A percentile compares a stretch with the other conserved stretches of the same genome.
Conservation (phyloP, 2,329 filamentous ascomycete species). For the Aspergillus sojae region DNA sequence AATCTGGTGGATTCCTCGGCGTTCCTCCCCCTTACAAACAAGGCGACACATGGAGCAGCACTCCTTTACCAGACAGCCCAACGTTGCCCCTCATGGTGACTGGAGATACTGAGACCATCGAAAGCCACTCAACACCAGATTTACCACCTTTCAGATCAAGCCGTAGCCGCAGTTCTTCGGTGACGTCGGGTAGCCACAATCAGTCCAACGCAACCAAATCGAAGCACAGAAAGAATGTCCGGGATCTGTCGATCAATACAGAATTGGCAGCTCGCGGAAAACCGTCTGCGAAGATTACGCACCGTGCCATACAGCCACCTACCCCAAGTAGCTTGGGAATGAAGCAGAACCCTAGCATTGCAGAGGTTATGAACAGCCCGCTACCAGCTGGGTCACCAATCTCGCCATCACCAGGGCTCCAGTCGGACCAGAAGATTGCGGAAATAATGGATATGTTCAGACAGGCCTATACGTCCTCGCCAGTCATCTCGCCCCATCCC, state of each 20-base stretch:
- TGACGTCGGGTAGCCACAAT: constrained; percentile 15
- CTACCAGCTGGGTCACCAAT: constrained; percentile 33
- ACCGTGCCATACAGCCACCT: constrained; percentile 40
- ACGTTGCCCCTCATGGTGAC: constrained; percentile 31
- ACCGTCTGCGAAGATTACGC: constrained; percentile 34
- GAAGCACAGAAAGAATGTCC: constrained; percentile 39
- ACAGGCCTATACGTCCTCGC: constrained; percentile 38
- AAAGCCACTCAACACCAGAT: constrained; percentile 12
- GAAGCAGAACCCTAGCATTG: constrained; percentile 40
- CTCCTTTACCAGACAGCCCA: constrained; percentile 38
- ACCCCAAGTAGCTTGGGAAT: constrained; percentile 31
- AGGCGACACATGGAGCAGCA: constrained; percentile 34
- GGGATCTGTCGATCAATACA: constrained; percentile 45
- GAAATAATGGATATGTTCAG: constrained; percentile 48
- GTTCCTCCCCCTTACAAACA: constrained; percentile 37
- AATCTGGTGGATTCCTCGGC: constrained; percentile 27
- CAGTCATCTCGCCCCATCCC: constrained; percentile 33
- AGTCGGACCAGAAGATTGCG: constrained; percentile 36
- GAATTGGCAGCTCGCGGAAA: constrained; percentile 37
- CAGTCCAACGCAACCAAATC: constrained; percentile 21
- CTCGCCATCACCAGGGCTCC: constrained; percentile 24
- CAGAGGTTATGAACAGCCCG: constrained; percentile 46
- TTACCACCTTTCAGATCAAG: constrained; percentile 11
- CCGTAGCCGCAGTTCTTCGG: constrained; percentile 15
- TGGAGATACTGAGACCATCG: constrained; percentile 9